Base-by-base conservation (phyloP, 2,329 filamentous ascomycete species). In the Pyrenophora seminiperda region DNA sequence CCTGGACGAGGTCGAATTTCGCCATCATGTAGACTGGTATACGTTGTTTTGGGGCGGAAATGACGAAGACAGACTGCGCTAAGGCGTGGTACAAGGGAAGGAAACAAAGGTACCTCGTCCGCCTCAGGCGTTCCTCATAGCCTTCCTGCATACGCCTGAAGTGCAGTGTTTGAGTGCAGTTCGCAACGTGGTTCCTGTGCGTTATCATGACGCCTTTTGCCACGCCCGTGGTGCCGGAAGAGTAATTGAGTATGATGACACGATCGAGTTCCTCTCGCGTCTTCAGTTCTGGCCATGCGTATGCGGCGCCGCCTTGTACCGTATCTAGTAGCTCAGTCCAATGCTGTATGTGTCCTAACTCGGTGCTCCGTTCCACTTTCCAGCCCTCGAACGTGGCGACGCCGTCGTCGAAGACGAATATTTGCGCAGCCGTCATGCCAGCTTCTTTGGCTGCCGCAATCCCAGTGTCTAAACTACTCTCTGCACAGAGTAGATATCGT, bases 181-280 rank as follows among this genome's bases (percentile, higher is more conserved):
- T 93, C 54, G 89, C 81, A 34, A 91, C 82, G 63, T 90, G 89
- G 59, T 90, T 88, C 52, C 79, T 77, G 72, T 95, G 90, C n/a
- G 85, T 84, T 57, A 94, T 88, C 73, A 89, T 85, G 11, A 94
- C 90, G 9, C 91, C 91, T 70, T 95, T 95, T 7, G 90, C 89
- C 3, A 91, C 79, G 5, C 91, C 90, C 2, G 91, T 95, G 1
- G 88, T 92, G 9, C 90, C 85, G 22, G 83, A 87, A 57, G 84
- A 89, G 73, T 93, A 95, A 72, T 95, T 94, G 54, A 95, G 81
- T 5, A 84, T 86, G 59, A 87, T 83, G 1, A 83, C 82, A 4
- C 80, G 79, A 47, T 79, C 60, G 18, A 74, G 70, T 50, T 78
- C 78, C 2, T 83, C 73, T 32, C 81, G 76, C 0, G 74, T 70